phyloP scores from a whole-genome alignment of 805 yeast genomes.

The Teunomyces pallodes region DNA sequence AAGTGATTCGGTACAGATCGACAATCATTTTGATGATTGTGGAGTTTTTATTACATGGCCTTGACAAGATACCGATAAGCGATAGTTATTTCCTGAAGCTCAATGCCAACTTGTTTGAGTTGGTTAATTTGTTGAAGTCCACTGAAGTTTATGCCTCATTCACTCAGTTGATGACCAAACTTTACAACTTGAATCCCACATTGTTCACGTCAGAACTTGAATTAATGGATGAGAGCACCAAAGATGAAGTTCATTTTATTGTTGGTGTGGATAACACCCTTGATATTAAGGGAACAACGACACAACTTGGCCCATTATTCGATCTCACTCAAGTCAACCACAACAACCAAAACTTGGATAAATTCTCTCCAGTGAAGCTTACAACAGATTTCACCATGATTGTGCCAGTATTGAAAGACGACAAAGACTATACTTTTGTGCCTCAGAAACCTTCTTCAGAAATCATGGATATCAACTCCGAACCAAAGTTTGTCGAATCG shows the following conservation, averaged over 20 bases:
- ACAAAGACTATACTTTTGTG: constrained; percentile 9
- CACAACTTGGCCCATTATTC: constrained; percentile 16
- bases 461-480: not conserved
- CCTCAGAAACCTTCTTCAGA: constrained; percentile 4
- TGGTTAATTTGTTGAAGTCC: constrained; percentile 31
- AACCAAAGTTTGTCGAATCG: not conserved
- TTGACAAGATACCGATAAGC: constrained; percentile 32
- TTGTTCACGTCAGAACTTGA: constrained; percentile 27
- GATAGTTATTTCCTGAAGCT: constrained; percentile 29
- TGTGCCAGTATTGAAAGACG: constrained; percentile 14
- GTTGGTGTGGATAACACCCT: constrained; percentile 29
- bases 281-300: constrained; percentile 9
- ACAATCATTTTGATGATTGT: constrained; percentile 26
- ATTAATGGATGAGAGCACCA: constrained; percentile 17
- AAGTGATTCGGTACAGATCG: constrained; percentile 32
- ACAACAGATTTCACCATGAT: constrained; percentile 35
- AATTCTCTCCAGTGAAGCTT: constrained; percentile 27
- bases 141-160: constrained; percentile 24
- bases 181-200: constrained; percentile 27
- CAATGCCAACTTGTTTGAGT: constrained; percentile 25
- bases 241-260: constrained; percentile 31
- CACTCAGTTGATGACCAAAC: constrained; percentile 22
- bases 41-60: constrained; percentile 23
- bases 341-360: constrained; percentile 4
- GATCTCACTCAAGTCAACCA: constrained; percentile 32